phyloP scores from a whole-genome alignment of 129 eudicot genomes.

The Mikania micrantha region DNA sequence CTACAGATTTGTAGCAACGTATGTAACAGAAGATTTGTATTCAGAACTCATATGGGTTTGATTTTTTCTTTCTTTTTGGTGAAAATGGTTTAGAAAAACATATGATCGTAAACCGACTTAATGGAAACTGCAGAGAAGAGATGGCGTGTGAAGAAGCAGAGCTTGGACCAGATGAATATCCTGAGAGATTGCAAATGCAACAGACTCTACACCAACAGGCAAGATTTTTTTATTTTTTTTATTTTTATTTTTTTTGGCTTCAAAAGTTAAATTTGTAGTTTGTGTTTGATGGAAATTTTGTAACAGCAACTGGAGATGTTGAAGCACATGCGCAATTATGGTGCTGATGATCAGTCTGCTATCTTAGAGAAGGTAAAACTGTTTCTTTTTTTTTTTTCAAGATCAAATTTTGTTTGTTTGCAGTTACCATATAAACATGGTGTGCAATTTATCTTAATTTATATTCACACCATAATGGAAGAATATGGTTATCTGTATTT shows the following conservation, averaged over 20 bases:
- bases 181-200: constrained; percentile 59
- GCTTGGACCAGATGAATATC: constrained; percentile 83
- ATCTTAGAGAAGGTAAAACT: constrained; percentile 64
- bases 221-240: background rate
- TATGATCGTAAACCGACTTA: background rate
- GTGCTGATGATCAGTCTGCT: constrained; percentile 64
- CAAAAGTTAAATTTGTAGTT: background rate
- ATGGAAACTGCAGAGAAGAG: constrained; percentile 64
- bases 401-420: background rate
- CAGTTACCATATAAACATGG: background rate
- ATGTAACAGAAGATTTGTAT: constrained; percentile 1
- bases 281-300: background rate
- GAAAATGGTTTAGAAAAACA: background rate
- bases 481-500: too few relatives aligned
- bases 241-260: background rate
- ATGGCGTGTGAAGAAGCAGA: constrained; percentile 99
- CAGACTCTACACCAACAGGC: constrained; percentile 63
- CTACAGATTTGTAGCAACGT: constrained; percentile 80
- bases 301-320: constrained; percentile 97
- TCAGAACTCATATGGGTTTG: background rate
- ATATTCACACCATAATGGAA: background rate
- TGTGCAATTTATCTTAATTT: background rate
- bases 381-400: background rate
- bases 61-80: background rate
- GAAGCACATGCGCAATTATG: constrained; percentile 69